phyloP scores from a whole-genome alignment of 1,284 basidiomycete genomes.

The Tylopilus sp. region DNA sequence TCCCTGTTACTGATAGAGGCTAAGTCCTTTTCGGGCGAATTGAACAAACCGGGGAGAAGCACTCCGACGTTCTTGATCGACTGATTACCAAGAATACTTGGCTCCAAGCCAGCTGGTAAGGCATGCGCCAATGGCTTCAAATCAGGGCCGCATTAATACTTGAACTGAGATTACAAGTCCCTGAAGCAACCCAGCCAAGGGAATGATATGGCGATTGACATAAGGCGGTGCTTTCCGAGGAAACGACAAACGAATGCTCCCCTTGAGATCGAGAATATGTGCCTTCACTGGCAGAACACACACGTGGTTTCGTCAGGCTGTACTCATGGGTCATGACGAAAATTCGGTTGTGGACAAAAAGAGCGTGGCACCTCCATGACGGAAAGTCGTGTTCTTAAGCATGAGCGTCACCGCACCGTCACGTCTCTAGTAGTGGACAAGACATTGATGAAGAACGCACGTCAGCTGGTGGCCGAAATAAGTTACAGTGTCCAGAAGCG shows the following conservation, averaged over 20 bases:
- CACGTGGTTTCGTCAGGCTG: background rate
- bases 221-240: background rate
- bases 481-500: conserved; percentile 32
- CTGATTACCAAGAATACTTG: background rate
- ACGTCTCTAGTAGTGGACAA: conserved; percentile 12
- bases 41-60: background rate
- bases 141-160: conserved; percentile 1
- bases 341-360: background rate
- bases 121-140: background rate
- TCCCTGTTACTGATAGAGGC: background rate
- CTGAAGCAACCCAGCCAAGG: background rate
- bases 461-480: conserved; percentile 22
- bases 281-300: background rate
- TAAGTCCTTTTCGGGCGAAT: background rate
- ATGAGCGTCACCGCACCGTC: conserved; percentile 27
- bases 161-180: background rate
- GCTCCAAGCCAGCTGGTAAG: background rate
- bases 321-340: background rate
- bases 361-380: conserved; percentile 7
- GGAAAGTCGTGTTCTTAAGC: conserved; percentile 11
- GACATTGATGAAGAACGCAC: conserved; percentile 25
- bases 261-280: background rate
- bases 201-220: background rate
- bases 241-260: background rate
- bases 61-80: conserved; percentile 3